Evolutionary conservation across 441 rosid species (phyloP), one percentile per base, ranked within the genome.

Genomic region (Mallotus japonicus): DNA sequence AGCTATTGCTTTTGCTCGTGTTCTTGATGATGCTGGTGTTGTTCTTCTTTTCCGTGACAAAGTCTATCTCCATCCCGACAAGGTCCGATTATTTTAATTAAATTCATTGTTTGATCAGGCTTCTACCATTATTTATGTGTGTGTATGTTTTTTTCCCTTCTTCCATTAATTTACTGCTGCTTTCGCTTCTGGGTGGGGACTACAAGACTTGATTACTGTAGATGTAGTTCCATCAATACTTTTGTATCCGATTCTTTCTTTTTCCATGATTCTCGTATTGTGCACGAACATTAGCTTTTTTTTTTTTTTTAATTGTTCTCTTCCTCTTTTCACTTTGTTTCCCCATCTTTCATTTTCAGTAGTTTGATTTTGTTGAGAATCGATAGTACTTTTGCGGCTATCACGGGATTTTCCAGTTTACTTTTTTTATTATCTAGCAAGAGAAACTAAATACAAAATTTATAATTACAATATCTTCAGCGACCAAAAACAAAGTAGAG

Each of bases 1-100:
- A 78, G 99, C 99, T 63, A 78, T 40, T 16, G 73, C 85, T 50
- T 92, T 95, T n/a, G 93, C 93, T 58, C 95, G 88, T 6, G 87
- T 87, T 40, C 96, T 95, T 1, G 99, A 95, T 56, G 92, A 95
- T 8, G 95, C 99, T 1, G 98, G 98, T n/a, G 90, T 90, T 28
- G 65, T 91, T 8, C 92, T 95, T 75, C 92, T 92, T 68, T 92
- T 90, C 69, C 88, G 98, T 6, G 93, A 92, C 78, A 90, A 87
- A 83, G 98, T 92, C 64, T 87, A 87, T 79, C 90, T 95, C 51
- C 90, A 92, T 62, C 99, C 99, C 13, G 89, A 90, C 34, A 95
- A 95, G 98, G 99, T 95, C 40, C 5, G 40, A 37, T 37, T 37
- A 37, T 0, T 37, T 37, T 37, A 37, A 6, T 37, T 37, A 37